These are phyloP conservation scores for Syzygium syzygioides DNA, from an alignment of 441 rosid species.

Conservation along the genomic window DNA sequence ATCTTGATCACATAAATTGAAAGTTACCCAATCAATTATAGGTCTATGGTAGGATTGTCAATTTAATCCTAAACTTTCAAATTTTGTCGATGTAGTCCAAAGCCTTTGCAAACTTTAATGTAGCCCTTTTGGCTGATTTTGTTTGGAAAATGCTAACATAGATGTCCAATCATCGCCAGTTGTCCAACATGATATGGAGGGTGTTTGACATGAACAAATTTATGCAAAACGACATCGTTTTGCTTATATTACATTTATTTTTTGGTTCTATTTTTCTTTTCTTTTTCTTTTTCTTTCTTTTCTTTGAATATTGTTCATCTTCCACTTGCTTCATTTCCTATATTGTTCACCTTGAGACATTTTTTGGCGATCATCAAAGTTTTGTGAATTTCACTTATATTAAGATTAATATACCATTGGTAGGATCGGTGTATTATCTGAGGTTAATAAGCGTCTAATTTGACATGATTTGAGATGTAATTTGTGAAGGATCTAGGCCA, in stretches of 20 bases:
- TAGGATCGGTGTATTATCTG: too few relatives aligned
- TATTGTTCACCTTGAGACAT: background rate
- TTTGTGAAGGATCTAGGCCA: background rate
- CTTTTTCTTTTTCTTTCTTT: too few relatives aligned
- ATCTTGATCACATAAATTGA: too few relatives aligned
- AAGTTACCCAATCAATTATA: too few relatives aligned
- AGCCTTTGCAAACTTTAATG: too few relatives aligned
- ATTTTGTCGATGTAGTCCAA: background rate
- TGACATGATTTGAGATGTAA: background rate
- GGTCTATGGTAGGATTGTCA: background rate
- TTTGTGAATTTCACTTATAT: background rate
- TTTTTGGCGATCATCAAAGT: background rate
- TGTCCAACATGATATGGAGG: rapidly evolving
- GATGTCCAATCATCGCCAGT: too few relatives aligned
- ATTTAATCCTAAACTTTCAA: too few relatives aligned
- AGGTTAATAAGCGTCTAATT: background rate
- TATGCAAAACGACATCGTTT: background rate
- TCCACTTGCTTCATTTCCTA: background rate
- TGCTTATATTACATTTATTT: too few relatives aligned
- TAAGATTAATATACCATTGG: too few relatives aligned
- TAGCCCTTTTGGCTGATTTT: too few relatives aligned
- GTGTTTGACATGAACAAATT: too few relatives aligned
- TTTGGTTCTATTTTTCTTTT: too few relatives aligned
- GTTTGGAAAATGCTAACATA: background rate
- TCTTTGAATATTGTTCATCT: background rate